phyloP scores from a whole-genome alignment of 352 stramenopile genomes.

The Globisporangium nodosum region DNA sequence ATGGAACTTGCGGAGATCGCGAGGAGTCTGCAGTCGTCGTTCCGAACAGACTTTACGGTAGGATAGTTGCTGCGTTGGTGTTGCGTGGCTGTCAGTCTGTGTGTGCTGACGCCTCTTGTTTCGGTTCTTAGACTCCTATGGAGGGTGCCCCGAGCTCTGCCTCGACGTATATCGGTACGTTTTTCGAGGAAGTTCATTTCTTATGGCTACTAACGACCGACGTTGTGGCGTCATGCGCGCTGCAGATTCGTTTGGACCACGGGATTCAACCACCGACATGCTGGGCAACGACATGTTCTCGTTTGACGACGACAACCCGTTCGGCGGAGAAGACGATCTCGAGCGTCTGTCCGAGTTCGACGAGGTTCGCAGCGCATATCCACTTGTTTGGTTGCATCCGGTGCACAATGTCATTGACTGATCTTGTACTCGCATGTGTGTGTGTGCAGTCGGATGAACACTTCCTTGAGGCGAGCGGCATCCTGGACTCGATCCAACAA shows the following conservation, averaged over 20 bases:
- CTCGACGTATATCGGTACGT: conserved; percentile 20
- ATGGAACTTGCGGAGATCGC: conserved; percentile 63
- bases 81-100: not conserved
- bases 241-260: conserved; percentile 37
- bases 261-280: conserved; percentile 29
- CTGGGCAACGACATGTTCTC: conserved; percentile 30
- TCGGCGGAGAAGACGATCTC: conserved; percentile 40
- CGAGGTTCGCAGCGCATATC: conserved; percentile 26
- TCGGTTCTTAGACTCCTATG: not conserved
- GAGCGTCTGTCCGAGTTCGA: conserved; percentile 72
- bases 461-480: conserved; percentile 68
- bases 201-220: not conserved
- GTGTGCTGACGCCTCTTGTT: not conserved
- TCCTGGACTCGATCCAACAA: conserved; percentile 79
- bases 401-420: not conserved
- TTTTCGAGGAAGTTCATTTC: not conserved
- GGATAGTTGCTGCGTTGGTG: not conserved
- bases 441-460: conserved; percentile 48
- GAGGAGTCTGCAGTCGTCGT: conserved; percentile 53
- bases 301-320: conserved; percentile 35
- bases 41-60: conserved; percentile 18
- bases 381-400: not conserved
- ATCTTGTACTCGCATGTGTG: not conserved
- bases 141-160: conserved; percentile 29
- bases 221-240: conserved; percentile 6